phyloP scores from a whole-genome alignment of 192 early-diverging fungal species.

The Polychytrium aggregatum region DNA sequence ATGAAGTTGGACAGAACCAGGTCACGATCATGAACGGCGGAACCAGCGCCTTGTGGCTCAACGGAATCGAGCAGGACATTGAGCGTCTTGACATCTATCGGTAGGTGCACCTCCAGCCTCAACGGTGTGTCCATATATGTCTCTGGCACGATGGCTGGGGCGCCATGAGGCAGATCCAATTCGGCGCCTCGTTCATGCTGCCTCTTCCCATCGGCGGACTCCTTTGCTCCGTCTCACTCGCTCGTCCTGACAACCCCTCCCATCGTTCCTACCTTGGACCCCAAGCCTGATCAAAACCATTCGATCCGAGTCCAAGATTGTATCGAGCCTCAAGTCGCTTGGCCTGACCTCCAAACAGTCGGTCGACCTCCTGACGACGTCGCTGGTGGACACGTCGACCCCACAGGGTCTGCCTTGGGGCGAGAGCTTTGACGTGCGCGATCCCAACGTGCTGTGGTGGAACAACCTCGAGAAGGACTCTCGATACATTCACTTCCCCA shows the following conservation, averaged over 20 bases:
- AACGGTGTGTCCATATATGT: neutral
- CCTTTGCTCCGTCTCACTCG: too few species aligned
- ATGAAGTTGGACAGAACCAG: slow-evolving; percentile 25
- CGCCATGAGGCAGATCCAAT: too few species aligned
- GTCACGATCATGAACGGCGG: slow-evolving; percentile 4
- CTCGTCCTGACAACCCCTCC: too few species aligned
- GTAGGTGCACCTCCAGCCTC: neutral
- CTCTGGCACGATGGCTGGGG: too few species aligned
- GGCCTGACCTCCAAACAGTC: slow-evolving; percentile 13
- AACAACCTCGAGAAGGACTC: slow-evolving; percentile 85
- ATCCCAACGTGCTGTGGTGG: slow-evolving; percentile 65
- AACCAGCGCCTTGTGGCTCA: slow-evolving; percentile 19
- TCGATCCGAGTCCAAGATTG: slow-evolving; percentile 10
- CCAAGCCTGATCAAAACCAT: slow-evolving; percentile 16
- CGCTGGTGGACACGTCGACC: slow-evolving; percentile 9
- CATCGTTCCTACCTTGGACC: too few species aligned
- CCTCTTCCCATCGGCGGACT: too few species aligned
- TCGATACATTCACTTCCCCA: slow-evolving; percentile 61
- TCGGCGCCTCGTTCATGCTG: too few species aligned
- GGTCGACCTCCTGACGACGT: slow-evolving; percentile 15
- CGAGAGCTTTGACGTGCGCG: slow-evolving; percentile 69
- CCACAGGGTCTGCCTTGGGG: slow-evolving; percentile 32
- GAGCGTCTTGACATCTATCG: slow-evolving; percentile 21
- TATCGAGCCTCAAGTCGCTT: slow-evolving; percentile 10
- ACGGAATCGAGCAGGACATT: slow-evolving; percentile 24